These are phyloP conservation scores for Cyberlindnera mycetangii DNA, from an alignment of 805 yeast genomes.

Conservation along the genomic window DNA sequence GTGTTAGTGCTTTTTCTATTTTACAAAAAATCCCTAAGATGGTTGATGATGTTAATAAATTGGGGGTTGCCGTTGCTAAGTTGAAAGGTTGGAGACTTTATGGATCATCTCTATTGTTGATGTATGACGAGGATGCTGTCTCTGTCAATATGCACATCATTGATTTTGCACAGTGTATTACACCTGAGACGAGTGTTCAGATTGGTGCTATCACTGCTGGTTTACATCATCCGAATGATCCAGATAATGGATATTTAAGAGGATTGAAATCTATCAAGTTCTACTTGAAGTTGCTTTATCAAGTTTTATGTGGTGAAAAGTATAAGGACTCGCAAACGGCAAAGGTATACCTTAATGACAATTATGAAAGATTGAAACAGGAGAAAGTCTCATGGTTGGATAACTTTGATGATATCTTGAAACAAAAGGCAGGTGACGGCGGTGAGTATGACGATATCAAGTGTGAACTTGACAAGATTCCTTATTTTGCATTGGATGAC, in stretches of 20 bases:
- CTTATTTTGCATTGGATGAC: slow-evolving; percentile 27
- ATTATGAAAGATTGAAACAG: slow-evolving; percentile 21
- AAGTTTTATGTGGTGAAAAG: slow-evolving; percentile 45
- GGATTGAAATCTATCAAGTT: slow-evolving; percentile 74
- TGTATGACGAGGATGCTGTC: slow-evolving; percentile 61
- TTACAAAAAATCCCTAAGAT: slow-evolving; percentile 64
- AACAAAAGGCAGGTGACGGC: background rate
- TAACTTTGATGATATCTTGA: slow-evolving; percentile 31
- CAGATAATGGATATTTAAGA: slow-evolving; percentile 82
- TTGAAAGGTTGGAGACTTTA: slow-evolving; percentile 81
- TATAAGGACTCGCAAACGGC: slow-evolving; percentile 29
- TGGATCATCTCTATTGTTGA: slow-evolving; percentile 83
- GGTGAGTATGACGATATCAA: slow-evolving; percentile 16
- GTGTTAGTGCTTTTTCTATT: slow-evolving; percentile 54
- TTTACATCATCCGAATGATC: slow-evolving; percentile 63
- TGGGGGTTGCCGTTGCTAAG: slow-evolving; percentile 50
- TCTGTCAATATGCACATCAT: slow-evolving; percentile 63
- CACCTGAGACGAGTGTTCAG: slow-evolving; percentile 48
- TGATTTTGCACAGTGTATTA: slow-evolving; percentile 93
- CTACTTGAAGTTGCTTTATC: slow-evolving; percentile 62
- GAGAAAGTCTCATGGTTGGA: slow-evolving; percentile 37
- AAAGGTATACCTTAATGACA: slow-evolving; percentile 18
- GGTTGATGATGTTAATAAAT: slow-evolving; percentile 54
- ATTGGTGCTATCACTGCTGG: slow-evolving; percentile 35
- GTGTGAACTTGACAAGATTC: slow-evolving; percentile 12